These are phyloP conservation scores for Amanita subjunquillea DNA, from an alignment of 768 basidiomycete genomes.

Conservation along the genomic window DNA sequence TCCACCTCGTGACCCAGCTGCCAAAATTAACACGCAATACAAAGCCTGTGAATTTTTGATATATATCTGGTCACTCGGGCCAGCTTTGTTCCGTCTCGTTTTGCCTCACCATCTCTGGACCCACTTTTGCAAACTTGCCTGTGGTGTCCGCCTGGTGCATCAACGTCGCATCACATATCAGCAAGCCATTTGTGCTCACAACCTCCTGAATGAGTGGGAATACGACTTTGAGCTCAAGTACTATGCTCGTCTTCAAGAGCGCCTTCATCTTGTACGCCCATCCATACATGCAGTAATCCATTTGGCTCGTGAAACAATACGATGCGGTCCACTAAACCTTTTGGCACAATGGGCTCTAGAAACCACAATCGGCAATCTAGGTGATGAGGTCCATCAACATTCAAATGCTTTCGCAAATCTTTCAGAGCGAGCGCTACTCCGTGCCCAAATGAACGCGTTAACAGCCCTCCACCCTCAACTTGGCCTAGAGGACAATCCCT, in stretches of 20 bases:
- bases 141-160: conserved; percentile 13
- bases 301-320: conserved; percentile 12
- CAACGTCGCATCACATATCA: conserved; percentile 10
- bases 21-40: conserved; percentile 20
- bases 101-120: conserved; percentile 5
- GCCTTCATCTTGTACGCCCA: conserved; percentile 20
- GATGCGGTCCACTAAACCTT: conserved; percentile 13
- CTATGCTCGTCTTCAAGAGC: conserved; percentile 13
- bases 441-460: conserved; percentile 11
- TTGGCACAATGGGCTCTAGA: conserved; percentile 22
- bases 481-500: not conserved
- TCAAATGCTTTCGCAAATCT: conserved; percentile 17
- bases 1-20: conserved; percentile 19
- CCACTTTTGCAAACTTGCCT: conserved; percentile 16
- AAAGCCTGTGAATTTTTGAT: conserved; percentile 19
- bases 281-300: conserved; percentile 19
- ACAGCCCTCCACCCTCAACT: conserved; percentile 9
- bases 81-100: conserved; percentile 14
- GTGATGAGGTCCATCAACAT: conserved; percentile 10
- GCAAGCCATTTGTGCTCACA: conserved; percentile 11
- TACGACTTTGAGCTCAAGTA: conserved; percentile 21
- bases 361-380: conserved; percentile 16
- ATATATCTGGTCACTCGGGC: conserved; percentile 18
- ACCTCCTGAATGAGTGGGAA: conserved; percentile 13
- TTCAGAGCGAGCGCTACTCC: conserved; percentile 13